These are phyloP conservation scores for Delitschia confertaspora DNA, from an alignment of 495 filamentous ascomycete genomes.

Conservation along the genomic window DNA sequence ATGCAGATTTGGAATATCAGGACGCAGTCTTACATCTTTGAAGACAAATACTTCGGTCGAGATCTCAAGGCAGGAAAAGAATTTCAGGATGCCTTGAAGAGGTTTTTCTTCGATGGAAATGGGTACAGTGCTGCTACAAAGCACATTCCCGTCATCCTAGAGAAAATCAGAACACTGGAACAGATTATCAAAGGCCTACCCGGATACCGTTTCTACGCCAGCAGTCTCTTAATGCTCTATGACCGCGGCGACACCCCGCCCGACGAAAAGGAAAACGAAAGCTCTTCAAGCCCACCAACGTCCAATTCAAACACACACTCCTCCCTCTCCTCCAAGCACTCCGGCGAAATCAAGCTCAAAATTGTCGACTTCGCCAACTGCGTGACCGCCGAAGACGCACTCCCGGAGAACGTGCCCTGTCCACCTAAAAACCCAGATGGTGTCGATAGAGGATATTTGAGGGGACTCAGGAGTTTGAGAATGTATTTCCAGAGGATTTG, in stretches of 20 bases:
- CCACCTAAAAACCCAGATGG: conserved; percentile 73
- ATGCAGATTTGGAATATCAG: conserved; percentile 92
- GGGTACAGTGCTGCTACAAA: conserved; percentile 64
- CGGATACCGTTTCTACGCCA: conserved; percentile 92
- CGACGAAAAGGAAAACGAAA: conserved; percentile 29
- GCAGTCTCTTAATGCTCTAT: conserved; percentile 87
- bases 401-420: conserved; percentile 55
- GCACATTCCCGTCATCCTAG: conserved; percentile 79
- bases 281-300: neutral
- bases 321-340: neutral
- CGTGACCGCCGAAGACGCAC: conserved; percentile 71
- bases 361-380: conserved; percentile 99
- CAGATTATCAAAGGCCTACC: conserved; percentile 67
- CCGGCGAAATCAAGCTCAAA: conserved; percentile 68
- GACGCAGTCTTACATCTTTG: conserved; percentile 72
- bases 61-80: conserved; percentile 79
- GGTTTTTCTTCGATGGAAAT: conserved; percentile 88
- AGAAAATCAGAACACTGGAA: conserved; percentile 73
- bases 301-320: neutral
- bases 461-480: conserved; percentile 68
- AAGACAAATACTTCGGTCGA: conserved; percentile 96
- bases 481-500: conserved; percentile 85
- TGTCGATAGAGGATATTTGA: conserved; percentile 81
- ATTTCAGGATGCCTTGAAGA: conserved; percentile 79
- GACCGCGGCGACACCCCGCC: conserved; percentile 56